A percentile compares a stretch with the other conserved stretches of the same genome.
These are phyloP conservation scores for Camillea tinctor DNA, from an alignment of 2,329 filamentous ascomycete species.

Conservation along the genomic window DNA sequence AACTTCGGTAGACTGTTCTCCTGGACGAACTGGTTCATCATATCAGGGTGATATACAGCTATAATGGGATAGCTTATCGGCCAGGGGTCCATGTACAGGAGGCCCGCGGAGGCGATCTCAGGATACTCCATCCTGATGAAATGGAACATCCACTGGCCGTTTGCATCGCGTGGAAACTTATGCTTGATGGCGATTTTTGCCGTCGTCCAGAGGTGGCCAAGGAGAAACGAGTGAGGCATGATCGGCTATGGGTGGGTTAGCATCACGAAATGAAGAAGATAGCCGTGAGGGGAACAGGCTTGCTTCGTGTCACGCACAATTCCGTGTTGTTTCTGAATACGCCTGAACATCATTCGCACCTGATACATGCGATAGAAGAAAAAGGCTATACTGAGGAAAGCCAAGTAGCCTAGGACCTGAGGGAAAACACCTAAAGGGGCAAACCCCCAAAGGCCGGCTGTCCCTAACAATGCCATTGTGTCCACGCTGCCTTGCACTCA, in stretches of 20 bases:
- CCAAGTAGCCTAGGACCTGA: conserved; percentile 15
- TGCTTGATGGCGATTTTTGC: conserved; percentile 26
- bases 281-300: too few species aligned
- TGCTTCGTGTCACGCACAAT: conserved; percentile 22
- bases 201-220: conserved; percentile 31
- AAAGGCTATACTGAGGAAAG: conserved; percentile 12
- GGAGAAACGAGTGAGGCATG: conserved; percentile 35
- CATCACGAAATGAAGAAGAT: background rate
- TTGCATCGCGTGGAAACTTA: conserved; percentile 28
- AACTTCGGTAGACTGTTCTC: conserved; percentile 35
- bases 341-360: conserved; percentile 26
- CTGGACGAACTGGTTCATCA: conserved; percentile 39
- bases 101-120: conserved; percentile 27
- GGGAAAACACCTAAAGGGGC: conserved; percentile 3
- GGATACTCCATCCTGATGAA: conserved; percentile 30
- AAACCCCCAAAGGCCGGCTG: conserved; percentile 4
- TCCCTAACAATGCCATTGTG: conserved; percentile 4
- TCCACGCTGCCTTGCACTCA: background rate
- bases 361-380: conserved; percentile 31
- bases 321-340: conserved; percentile 24
- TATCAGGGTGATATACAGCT: conserved; percentile 36
- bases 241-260: conserved; percentile 27
- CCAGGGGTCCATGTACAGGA: conserved; percentile 39
- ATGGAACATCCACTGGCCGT: conserved; percentile 23
- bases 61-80: conserved; percentile 36